A percentile compares a stretch with the other conserved stretches of the same genome.
phyloP scores from a whole-genome alignment of 768 basidiomycete species.

The Leucocoprinus birnbaumii region DNA sequence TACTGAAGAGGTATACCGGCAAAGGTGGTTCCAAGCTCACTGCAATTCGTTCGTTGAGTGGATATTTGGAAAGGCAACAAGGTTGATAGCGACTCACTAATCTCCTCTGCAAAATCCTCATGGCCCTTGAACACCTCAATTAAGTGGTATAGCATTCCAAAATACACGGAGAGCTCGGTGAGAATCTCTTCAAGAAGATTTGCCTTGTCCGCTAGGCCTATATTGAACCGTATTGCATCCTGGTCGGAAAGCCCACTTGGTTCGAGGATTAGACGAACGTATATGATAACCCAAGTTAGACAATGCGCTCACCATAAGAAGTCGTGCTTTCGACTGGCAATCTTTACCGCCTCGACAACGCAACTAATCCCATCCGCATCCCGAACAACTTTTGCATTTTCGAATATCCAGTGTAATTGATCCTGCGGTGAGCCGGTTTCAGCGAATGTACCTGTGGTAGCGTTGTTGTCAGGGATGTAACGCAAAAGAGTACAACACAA shows the following conservation, averaged over 20 bases:
- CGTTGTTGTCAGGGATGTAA: background rate
- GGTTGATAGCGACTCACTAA: constrained; percentile 61
- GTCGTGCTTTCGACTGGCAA: constrained; percentile 86
- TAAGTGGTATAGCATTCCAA: constrained; percentile 93
- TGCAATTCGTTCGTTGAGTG: constrained; percentile 25
- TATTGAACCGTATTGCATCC: constrained; percentile 68
- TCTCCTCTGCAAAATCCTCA: constrained; percentile 93
- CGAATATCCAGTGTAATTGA: constrained; percentile 93
- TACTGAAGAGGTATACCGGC: constrained; percentile 87
- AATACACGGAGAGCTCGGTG: constrained; percentile 89
- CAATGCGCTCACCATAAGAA: constrained; percentile 56
- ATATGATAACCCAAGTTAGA: background rate
- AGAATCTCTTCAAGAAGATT: constrained; percentile 88
- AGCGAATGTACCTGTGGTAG: constrained; percentile 76
- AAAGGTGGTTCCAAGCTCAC: constrained; percentile 96
- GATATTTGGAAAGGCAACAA: background rate
- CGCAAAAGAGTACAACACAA: no score
- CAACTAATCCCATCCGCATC: constrained; percentile 78
- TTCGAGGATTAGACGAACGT: background rate
- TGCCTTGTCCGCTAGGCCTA: constrained; percentile 65
- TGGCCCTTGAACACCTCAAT: constrained; percentile 92
- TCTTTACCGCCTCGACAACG: constrained; percentile 87
- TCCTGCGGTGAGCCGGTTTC: constrained; percentile 92
- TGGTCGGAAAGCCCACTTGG: constrained; percentile 73
- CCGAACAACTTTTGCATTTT: constrained; percentile 87